Base-by-base conservation (phyloP, 305 asterid genomes). In the Solanum aculeatissimum region DNA sequence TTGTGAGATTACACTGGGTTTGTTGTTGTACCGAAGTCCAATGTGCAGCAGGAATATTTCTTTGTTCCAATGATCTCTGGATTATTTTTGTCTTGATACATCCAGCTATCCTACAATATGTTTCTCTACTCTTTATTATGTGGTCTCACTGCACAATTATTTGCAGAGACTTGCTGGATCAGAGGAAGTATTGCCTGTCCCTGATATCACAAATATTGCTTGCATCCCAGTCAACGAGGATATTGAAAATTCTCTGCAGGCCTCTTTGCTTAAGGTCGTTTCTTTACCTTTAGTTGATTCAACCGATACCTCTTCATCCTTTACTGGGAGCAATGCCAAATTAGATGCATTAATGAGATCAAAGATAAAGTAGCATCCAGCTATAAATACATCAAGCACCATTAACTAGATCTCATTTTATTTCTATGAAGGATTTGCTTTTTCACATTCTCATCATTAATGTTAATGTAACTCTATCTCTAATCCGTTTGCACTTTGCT, bases 141-240 rank as follows among this genome's bases (percentile, higher is more conserved):
- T 77, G 63, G 53, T 77, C 16, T 77, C 29, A 10, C 82, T 27
- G 63, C 78, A 77, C 18, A 29, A 77, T 54, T 77, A 88, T 70
- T 21, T 90, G 86, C 95, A 97, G 98, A 92, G 98, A 89, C 97
- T 95, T 87, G 92, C 92, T 85, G 95, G 96, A 71, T 91, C 94
- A 68, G 99, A 97, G 88, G 99, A 97, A 89, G 87, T 90, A 84
- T 87, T 94, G 83, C 98, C 99, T 75, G 83, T 87, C 83, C 92
- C 92, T 88, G 90, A 85, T 53, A 60, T 83, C 86, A 89, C 90
- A 84, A 90, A 89, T 77, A 79, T 86, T 74, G 69, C 75, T 87
- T 84, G 86, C 86, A 62, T 91, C 83, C 84, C 69, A 85, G 83
- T 78, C 81, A 86, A 43, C 74, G 88, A 92, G 91, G 98, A 92